A percentile compares a stretch with the other conserved stretches of the same genome.
phyloP scores from a whole-genome alignment of 1,139 yeast genomes.

The Yamadazyma taylorii region DNA sequence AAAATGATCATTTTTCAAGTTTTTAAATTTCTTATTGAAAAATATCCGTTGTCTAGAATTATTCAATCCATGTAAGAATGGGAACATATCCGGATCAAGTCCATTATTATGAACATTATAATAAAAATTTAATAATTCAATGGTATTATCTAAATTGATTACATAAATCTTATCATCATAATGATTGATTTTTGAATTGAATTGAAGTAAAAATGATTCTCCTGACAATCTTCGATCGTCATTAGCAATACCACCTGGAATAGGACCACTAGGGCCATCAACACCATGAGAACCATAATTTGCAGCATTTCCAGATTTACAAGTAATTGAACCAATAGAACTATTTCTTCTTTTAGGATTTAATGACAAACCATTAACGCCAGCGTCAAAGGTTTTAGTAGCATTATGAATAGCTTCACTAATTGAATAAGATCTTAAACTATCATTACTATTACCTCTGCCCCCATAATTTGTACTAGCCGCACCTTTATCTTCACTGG shows the following conservation, averaged over 20 bases:
- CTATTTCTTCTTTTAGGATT: background rate
- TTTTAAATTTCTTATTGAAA: constrained; percentile 15
- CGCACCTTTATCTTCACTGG: too few relatives aligned
- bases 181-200: constrained; percentile 15
- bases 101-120: constrained; percentile 20
- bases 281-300: background rate
- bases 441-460: too few relatives aligned
- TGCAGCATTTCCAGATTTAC: background rate
- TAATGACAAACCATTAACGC: background rate
- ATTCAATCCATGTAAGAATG: constrained; percentile 39
- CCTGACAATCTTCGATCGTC: constrained; percentile 2
- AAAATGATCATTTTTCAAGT: constrained; percentile 13
- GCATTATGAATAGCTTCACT: background rate
- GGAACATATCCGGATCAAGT: constrained; percentile 28
- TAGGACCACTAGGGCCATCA: background rate
- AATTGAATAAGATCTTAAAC: background rate
- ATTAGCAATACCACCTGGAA: background rate
- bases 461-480: too few relatives aligned
- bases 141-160: constrained; percentile 15
- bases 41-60: constrained; percentile 29
- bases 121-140: constrained; percentile 26
- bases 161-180: constrained; percentile 14
- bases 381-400: background rate
- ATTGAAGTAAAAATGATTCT: constrained; percentile 8
- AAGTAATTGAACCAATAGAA: background rate